phyloP scores from a whole-genome alignment of 345 rosid genomes.

The Eucalyptus virginea region DNA sequence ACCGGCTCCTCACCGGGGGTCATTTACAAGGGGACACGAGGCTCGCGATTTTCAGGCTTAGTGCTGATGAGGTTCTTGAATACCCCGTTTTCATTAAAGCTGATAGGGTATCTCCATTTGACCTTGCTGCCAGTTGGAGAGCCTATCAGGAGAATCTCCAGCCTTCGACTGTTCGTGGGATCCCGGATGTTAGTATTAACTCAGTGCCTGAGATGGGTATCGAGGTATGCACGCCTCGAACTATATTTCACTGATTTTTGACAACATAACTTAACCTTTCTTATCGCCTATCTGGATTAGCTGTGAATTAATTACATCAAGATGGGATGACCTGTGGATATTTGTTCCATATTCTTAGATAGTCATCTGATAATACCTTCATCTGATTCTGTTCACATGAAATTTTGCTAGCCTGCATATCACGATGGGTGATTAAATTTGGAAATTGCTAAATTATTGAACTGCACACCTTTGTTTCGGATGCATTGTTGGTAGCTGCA shows the following conservation, averaged over 20 bases:
- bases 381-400: not conserved
- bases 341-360: not conserved
- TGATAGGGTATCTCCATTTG: slow-evolving; percentile 92
- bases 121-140: slow-evolving; percentile 99
- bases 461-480: not conserved
- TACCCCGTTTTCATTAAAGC: slow-evolving; percentile 70
- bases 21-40: slow-evolving; percentile 76
- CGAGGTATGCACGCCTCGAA: slow-evolving; percentile 28
- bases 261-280: not conserved
- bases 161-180: slow-evolving; percentile 91
- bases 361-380: not conserved
- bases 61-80: slow-evolving; percentile 68
- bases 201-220: slow-evolving; percentile 32
- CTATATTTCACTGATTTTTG: not conserved
- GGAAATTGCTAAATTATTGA: not conserved
- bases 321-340: not conserved
- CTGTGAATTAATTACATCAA: not conserved
- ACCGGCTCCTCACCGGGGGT: slow-evolving; percentile 62
- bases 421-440: not conserved
- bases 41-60: slow-evolving; percentile 53
- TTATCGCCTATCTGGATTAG: not conserved
- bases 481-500: not conserved
- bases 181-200: slow-evolving; percentile 90
- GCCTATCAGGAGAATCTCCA: slow-evolving; percentile 87
- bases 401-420: not conserved